Base-by-base conservation (phyloP, 2,329 filamentous ascomycete genomes). In the Pyrenochaeta sp. region DNA sequence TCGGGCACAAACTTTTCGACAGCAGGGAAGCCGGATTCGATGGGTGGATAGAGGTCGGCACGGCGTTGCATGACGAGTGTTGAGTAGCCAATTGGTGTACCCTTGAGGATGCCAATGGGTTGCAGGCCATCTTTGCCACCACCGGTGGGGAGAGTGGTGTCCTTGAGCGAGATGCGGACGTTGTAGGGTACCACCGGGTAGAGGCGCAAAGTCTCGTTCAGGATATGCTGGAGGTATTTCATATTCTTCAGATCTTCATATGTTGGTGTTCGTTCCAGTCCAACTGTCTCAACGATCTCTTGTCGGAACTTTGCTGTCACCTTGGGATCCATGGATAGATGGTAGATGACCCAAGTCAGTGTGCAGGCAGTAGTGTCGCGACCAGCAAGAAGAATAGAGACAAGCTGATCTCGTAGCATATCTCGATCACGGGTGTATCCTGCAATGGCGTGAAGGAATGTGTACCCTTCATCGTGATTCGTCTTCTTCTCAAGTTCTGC, bases 281-380 rank as follows among this genome's bases (percentile, higher is more conserved):
- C 91, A 4, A 96, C 81, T 0, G 77, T 76, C 2, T 79, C 67
- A 18, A 85, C 68, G 61, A 96, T 90, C 70, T 96, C 90, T 17
- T 75, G 71, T 17, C 91, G 84, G 37, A 96, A 78, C 65, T 84
- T 88, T 38, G 75, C 68, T 3, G 90, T 81, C 2, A 83, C 79
- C 2, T 82, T 74, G 0, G 90, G 90, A 55, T 89, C 80, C 11
- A 84, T 83, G 24, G 86, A 82, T 2, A 96, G 79, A 70, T 96
- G 90, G 70, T 94, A 95, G 46, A 96, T 78, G 23, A 83, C 79
- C 87, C 90, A 96, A 0, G 85, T 88, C 0, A 96, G 79, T 0
- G 89, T 90, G 11, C 80, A 83, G 20, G 91, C 91, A 0, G 92
- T 96, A 10, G 92, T 96, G 70, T 96, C 92, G 15, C 89, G 82